Evolutionary conservation across 2,329 filamentous ascomycete species (phyloP), one percentile per base, ranked within the genome.

Genomic region (Botrytis cinerea): DNA sequence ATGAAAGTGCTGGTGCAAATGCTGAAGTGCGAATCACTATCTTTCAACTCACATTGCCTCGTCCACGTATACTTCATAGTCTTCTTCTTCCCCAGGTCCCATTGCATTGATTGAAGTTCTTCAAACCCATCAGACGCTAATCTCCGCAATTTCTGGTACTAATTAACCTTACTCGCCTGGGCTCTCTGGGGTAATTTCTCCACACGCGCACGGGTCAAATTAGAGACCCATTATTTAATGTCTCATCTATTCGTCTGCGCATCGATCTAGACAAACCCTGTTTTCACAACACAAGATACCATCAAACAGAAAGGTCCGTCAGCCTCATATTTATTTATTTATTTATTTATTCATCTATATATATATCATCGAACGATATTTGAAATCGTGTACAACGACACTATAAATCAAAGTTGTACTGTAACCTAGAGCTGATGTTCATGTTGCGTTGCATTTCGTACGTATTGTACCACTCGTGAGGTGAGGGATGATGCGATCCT

Each of bases 301-400:
- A n/a, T n/a, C 22, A 51, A 43, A 32, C 2, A 28, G n/a, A 40
- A 43, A 22, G 20, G 12, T 28, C 48, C 43, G 12, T 10, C 35
- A 28, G 48, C 64, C 64, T 57, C 66, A 32, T 18, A 10, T 69
- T 46, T 25, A 38, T 38, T 61, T 38, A 9, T 60, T 38, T 18
- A 10, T 69, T 46, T 25, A 38, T 38, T 61, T 38, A 9, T 60
- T 38, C n/a, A 25, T 69, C 28, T 57, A 43, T 40, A 57, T 68
- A 54, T 43, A 43, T 35, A 69, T 32, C 66, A 68, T 69, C 48
- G 66, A 45, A 69, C 48, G n/a, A 69, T 57, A 18, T 68, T 22
- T 5, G 32, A 12, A 69, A 4, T 45, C 20, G 8, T 28, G 18
- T 69, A 51, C 66, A 32, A 57, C 66, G 38, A 69, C 32, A 32